phyloP scores from a whole-genome alignment of 805 yeast genomes.

The Candida tallmaniae region DNA sequence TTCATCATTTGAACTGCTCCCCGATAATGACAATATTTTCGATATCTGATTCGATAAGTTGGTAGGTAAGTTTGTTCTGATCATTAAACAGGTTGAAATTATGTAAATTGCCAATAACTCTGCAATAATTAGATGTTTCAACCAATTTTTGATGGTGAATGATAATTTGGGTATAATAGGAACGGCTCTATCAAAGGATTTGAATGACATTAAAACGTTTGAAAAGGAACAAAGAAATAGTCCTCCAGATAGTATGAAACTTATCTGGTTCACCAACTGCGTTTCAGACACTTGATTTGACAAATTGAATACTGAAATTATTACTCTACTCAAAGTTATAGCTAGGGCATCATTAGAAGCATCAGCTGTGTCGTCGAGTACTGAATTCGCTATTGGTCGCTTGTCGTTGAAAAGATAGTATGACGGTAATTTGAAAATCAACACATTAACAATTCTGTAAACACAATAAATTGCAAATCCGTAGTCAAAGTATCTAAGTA shows the following conservation, averaged over 20 bases:
- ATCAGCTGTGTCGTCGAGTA: slow-evolving; percentile 1
- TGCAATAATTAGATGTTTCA: slow-evolving; percentile 34
- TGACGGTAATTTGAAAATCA: slow-evolving; percentile 37
- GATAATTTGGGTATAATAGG: slow-evolving; percentile 11
- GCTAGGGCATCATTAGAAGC: slow-evolving; percentile 44
- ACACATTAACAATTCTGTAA: slow-evolving; percentile 42
- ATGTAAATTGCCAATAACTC: slow-evolving; percentile 49
- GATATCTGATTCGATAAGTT: slow-evolving; percentile 39
- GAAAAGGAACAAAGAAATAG: slow-evolving; percentile 61
- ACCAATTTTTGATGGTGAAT: slow-evolving; percentile 22
- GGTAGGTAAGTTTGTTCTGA: slow-evolving; percentile 45
- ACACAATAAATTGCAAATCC: slow-evolving; percentile 45
- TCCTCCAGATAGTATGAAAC: slow-evolving; percentile 52
- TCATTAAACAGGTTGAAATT: slow-evolving; percentile 47
- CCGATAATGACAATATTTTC: slow-evolving; percentile 33
- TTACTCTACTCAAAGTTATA: slow-evolving; percentile 41
- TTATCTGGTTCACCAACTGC: slow-evolving; percentile 40
- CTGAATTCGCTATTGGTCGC: neutral
- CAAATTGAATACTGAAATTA: slow-evolving; percentile 5
- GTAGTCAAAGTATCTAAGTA: slow-evolving; percentile 16
- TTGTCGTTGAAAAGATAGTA: slow-evolving; percentile 12
- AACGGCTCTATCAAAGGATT: slow-evolving; percentile 40
- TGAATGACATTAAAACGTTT: slow-evolving; percentile 56
- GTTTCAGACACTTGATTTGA: slow-evolving; percentile 29
- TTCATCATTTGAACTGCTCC: slow-evolving; percentile 18